Percentiles rank a stretch among this genome's conserved stretches.
These are phyloP conservation scores for Thelonectria blattea DNA, from an alignment of 2,329 filamentous ascomycete genomes.

Conservation along the genomic window DNA sequence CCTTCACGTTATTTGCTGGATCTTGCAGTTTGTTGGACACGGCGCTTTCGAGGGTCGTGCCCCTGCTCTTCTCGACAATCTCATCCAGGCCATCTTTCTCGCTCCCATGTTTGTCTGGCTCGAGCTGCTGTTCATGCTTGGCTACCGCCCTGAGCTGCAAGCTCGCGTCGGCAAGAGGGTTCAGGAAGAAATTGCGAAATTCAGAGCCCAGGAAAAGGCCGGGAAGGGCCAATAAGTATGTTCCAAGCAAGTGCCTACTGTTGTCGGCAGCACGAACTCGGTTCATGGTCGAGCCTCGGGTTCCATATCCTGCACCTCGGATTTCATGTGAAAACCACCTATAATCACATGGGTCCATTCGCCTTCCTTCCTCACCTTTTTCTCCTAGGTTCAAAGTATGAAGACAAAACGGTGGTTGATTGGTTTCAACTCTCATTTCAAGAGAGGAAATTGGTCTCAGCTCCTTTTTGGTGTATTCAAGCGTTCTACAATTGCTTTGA, in stretches of 20 bases:
- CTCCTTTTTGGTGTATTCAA: constrained; percentile 20
- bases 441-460: neutral
- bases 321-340: neutral
- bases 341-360: neutral
- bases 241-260: neutral
- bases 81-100: constrained; percentile 89
- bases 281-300: constrained; percentile 2
- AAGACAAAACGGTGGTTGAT: neutral
- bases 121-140: constrained; percentile 86
- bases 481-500: constrained; percentile 24
- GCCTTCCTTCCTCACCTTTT: neutral
- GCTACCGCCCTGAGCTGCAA: constrained; percentile 89
- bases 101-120: constrained; percentile 98
- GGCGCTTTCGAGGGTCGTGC: constrained; percentile 87
- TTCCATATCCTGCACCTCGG: neutral
- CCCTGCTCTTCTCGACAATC: constrained; percentile 87
- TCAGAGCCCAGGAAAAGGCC: constrained; percentile 63
- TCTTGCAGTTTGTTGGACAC: constrained; percentile 90
- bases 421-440: neutral
- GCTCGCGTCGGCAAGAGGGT: constrained; percentile 79
- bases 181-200: constrained; percentile 76
- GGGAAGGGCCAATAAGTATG: constrained; percentile 56
- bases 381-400: neutral
- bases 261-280: constrained; percentile 8
- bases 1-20: constrained; percentile 78